Percentiles rank a stretch among this genome's conserved stretches.
phyloP scores from a whole-genome alignment of 1,284 basidiomycete genomes.

The Phaffia rhodozyma region DNA sequence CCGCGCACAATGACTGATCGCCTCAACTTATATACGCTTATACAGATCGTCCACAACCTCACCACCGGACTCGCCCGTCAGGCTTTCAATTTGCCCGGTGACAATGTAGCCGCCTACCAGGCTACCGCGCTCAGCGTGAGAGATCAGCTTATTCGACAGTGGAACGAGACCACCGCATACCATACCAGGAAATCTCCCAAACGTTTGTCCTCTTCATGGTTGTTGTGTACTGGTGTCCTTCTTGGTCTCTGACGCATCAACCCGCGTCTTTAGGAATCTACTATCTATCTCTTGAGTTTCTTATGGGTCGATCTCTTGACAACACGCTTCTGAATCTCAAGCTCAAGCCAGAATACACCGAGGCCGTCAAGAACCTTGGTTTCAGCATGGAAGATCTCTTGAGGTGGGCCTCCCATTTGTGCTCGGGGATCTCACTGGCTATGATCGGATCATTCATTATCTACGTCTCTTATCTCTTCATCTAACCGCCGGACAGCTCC shows the following conservation, averaged over 20 bases:
- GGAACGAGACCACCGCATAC: slow-evolving; percentile 62
- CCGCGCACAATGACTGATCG: slow-evolving; percentile 14
- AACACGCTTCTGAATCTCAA: slow-evolving; percentile 80
- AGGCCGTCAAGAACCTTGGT: slow-evolving; percentile 60
- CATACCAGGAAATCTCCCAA: slow-evolving; percentile 38
- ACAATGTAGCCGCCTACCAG: slow-evolving; percentile 67
- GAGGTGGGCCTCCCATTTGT: slow-evolving; percentile 29
- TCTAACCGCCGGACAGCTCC: too few relatives aligned
- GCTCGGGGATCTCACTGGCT: slow-evolving; percentile 43
- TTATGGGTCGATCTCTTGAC: slow-evolving; percentile 71
- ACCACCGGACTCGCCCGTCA: slow-evolving; percentile 78
- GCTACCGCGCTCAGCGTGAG: slow-evolving; percentile 62
- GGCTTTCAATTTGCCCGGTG: slow-evolving; percentile 58
- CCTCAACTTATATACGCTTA: slow-evolving; percentile 50
- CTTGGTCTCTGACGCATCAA: background rate
- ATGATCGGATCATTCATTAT: slow-evolving; percentile 66
- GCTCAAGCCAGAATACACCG: slow-evolving; percentile 58
- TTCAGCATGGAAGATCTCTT: slow-evolving; percentile 54
- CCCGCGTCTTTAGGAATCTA: slow-evolving; percentile 45
- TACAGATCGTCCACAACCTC: slow-evolving; percentile 64
- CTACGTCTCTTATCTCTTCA: slow-evolving; percentile 52
- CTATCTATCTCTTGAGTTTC: slow-evolving; percentile 71
- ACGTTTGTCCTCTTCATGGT: slow-evolving; percentile 12
- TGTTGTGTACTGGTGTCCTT: background rate
- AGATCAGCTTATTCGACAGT: slow-evolving; percentile 56